A percentile compares a stretch with the other conserved stretches of the same genome.
These are phyloP conservation scores for Mycena vulgaris DNA, from an alignment of 768 basidiomycete species.

Conservation along the genomic window DNA sequence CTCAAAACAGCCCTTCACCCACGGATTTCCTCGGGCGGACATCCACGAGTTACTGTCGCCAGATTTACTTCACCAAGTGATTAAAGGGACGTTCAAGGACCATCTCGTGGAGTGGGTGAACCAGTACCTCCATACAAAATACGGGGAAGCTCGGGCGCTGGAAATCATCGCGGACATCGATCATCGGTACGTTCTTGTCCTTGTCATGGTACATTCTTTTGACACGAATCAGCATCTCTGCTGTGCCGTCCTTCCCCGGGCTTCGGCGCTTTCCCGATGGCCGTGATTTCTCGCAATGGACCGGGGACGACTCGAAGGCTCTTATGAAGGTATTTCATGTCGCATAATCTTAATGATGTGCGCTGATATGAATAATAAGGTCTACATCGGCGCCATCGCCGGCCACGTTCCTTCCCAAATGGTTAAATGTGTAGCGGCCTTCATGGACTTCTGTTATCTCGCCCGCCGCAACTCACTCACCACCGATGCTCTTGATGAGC, in stretches of 20 bases:
- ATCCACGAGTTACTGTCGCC: no score
- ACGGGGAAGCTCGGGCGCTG: conserved; percentile 28
- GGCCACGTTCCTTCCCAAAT: conserved; percentile 48
- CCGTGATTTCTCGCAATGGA: conserved; percentile 48
- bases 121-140: conserved; percentile 34
- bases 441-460: conserved; percentile 47
- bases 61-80: no score
- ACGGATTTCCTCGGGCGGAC: conserved; percentile 34
- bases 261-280: no score
- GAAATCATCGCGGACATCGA: conserved; percentile 45
- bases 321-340: conserved; percentile 48
- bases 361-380: conserved; percentile 30
- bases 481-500: conserved; percentile 22
- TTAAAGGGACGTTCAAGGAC: no score
- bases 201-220: background rate
- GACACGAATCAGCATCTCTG: conserved; percentile 28
- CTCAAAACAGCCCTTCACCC: conserved; percentile 39
- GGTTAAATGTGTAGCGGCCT: conserved; percentile 36
- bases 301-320: conserved; percentile 51
- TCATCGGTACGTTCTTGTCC: conserved; percentile 30
- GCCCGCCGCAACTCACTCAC: conserved; percentile 29
- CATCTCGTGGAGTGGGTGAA: conserved; percentile 13
- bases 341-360: no score
- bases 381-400: conserved; percentile 44
- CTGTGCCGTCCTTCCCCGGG: conserved; percentile 35